Conservation (phyloP, 2,329 filamentous ascomycete genomes). For the Scopulariopsis brevicaulis region DNA sequence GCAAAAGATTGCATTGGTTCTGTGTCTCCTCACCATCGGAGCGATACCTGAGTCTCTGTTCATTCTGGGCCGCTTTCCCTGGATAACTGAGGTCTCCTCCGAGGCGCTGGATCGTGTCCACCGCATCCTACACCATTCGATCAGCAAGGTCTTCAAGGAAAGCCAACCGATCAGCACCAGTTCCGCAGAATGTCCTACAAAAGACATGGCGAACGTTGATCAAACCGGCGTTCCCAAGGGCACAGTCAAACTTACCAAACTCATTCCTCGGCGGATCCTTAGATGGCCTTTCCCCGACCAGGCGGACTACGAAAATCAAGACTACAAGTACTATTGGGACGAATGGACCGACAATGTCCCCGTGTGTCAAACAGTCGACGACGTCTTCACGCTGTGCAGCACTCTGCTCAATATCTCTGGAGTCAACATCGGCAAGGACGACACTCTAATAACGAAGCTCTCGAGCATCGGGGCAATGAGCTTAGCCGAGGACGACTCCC, state of each 20-base stretch:
- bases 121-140: conserved; percentile 71
- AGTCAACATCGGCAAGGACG: conserved; percentile 79
- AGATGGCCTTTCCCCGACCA: conserved; percentile 80
- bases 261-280: conserved; percentile 53
- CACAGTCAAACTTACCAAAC: conserved; percentile 47
- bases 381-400: conserved; percentile 77
- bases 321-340: conserved; percentile 93
- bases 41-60: conserved; percentile 88
- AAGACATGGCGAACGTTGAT: conserved; percentile 40
- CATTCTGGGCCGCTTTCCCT: conserved; percentile 83
- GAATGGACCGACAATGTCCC: conserved; percentile 94
- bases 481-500: conserved; percentile 56
- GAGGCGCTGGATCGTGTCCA: conserved; percentile 73
- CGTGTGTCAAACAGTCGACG: conserved; percentile 79
- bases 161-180: conserved; percentile 22
- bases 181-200: conserved; percentile 25
- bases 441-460: conserved; percentile 66
- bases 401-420: conserved; percentile 79
- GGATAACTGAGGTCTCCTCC: conserved; percentile 76
- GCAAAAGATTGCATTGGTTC: conserved; percentile 78
- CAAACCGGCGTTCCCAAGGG: conserved; percentile 60
- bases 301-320: conserved; percentile 61
- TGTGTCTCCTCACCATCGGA: conserved; percentile 79
- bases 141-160: conserved; percentile 59
- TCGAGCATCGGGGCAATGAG: conserved; percentile 76